Percentiles rank a stretch among this genome's conserved stretches.
These are phyloP conservation scores for Leptographium flavum DNA, from an alignment of 2,329 filamentous ascomycete species.

Conservation along the genomic window DNA sequence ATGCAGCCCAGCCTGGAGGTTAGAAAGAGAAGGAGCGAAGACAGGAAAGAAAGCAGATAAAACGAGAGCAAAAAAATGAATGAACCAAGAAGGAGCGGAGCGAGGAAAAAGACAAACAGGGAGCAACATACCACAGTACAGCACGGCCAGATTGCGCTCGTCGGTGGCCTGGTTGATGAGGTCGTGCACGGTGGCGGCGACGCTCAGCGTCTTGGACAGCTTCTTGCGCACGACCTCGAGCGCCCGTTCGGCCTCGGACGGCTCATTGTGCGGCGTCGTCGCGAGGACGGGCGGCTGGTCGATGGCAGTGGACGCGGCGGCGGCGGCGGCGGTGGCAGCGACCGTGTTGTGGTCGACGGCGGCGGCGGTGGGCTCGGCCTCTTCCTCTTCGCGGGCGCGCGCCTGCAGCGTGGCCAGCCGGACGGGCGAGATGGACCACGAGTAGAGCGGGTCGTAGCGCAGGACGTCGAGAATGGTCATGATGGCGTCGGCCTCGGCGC, in stretches of 20 bases:
- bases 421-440: slow-evolving; percentile 74
- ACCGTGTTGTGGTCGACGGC: slow-evolving; percentile 11
- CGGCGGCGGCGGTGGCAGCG: neutral
- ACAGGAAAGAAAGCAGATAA: neutral
- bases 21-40: neutral
- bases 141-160: slow-evolving; percentile 76
- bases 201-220: slow-evolving; percentile 82
- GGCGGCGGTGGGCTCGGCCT: slow-evolving; percentile 11
- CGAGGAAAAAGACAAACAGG: neutral
- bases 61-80: neutral
- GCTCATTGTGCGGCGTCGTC: slow-evolving; percentile 34
- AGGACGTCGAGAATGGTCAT: slow-evolving; percentile 97
- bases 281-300: neutral
- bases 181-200: slow-evolving; percentile 90
- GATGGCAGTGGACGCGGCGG: neutral
- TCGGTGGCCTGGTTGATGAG: slow-evolving; percentile 92
- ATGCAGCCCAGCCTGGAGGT: slow-evolving; percentile 8
- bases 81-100: neutral
- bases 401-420: slow-evolving; percentile 49
- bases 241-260: slow-evolving; percentile 73
- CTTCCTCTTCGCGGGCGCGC: slow-evolving; percentile 22
- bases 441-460: slow-evolving; percentile 94
- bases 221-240: slow-evolving; percentile 93
- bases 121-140: slow-evolving; percentile 57
- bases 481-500: slow-evolving; percentile 92